Conservation (phyloP, 2,329 filamentous ascomycete species). For the Allantophomopsis cytisporea region DNA sequence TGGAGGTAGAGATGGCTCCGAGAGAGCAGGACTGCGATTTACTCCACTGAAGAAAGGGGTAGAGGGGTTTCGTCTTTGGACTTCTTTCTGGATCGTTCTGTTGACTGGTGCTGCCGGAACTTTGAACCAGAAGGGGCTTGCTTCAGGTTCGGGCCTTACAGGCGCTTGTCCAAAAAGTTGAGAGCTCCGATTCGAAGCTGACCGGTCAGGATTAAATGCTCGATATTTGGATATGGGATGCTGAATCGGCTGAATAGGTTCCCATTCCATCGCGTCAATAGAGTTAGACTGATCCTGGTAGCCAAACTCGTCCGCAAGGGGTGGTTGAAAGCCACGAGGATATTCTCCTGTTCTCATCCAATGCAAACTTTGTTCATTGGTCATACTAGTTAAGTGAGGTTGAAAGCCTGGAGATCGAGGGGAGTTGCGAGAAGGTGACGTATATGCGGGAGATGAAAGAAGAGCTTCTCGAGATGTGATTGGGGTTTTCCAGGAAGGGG, state of each 20-base stretch:
- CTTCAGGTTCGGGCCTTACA: slow-evolving; percentile 5
- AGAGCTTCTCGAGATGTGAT: background rate
- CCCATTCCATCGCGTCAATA: slow-evolving; percentile 62
- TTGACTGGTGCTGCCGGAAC: slow-evolving; percentile 52
- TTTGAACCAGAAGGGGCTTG: slow-evolving; percentile 50
- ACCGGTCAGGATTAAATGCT: slow-evolving; percentile 34
- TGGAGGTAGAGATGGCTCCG: too few relatives aligned
- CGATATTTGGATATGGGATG: slow-evolving; percentile 28
- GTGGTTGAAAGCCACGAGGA: background rate
- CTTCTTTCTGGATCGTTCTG: too few relatives aligned
- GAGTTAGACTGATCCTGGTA: slow-evolving; percentile 9
- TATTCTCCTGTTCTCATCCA: background rate
- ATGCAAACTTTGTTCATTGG: background rate
- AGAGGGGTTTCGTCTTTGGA: too few relatives aligned
- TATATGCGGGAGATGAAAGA: background rate
- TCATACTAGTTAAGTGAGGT: background rate
- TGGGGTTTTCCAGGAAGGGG: background rate
- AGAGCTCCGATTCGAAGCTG: slow-evolving; percentile 20
- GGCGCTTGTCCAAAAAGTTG: slow-evolving; percentile 19
- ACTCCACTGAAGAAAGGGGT: too few relatives aligned
- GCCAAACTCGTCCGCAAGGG: slow-evolving; percentile 2
- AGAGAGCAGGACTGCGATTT: too few relatives aligned
- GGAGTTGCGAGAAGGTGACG: background rate
- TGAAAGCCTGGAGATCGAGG: background rate
- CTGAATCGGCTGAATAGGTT: slow-evolving; percentile 32